Evolutionary conservation across 306 rosid species (phyloP).

Genomic region (Vigna nakashimae): DNA sequence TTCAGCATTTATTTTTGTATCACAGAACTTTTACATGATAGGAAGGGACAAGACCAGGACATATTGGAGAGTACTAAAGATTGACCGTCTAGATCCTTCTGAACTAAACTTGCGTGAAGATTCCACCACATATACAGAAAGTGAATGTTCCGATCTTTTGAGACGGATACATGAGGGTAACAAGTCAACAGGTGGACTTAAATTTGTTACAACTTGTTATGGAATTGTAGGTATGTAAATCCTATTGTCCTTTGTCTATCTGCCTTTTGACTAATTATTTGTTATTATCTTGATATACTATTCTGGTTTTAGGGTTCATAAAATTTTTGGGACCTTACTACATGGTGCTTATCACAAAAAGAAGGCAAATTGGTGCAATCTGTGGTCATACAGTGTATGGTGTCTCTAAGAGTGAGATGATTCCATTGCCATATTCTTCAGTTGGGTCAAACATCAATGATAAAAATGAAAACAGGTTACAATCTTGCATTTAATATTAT

Average conservation of each 20-base stretch:
- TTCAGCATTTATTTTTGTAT: slow-evolving; percentile 33
- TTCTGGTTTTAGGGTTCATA: slow-evolving; percentile 73
- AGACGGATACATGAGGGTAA: slow-evolving; percentile 93
- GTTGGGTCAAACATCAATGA: slow-evolving; percentile 68
- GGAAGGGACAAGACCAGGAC: slow-evolving; percentile 93
- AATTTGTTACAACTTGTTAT: slow-evolving; percentile 86
- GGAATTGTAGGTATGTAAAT: slow-evolving; percentile 86
- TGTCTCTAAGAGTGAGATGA: slow-evolving; percentile 86
- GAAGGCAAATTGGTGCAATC: slow-evolving; percentile 91
- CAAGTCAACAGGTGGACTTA: slow-evolving; percentile 89
- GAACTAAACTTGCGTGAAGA: slow-evolving; percentile 88
- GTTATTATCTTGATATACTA: slow-evolving; percentile 34
- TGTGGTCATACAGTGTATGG: slow-evolving; percentile 90
- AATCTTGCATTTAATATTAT: slow-evolving; percentile 51
- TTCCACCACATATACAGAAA: slow-evolving; percentile 74
- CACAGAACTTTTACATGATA: slow-evolving; percentile 92
- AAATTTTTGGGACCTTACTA: slow-evolving; percentile 95
- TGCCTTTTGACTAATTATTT: slow-evolving; percentile 33
- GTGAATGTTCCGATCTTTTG: slow-evolving; percentile 88
- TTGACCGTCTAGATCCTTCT: slow-evolving; percentile 76
- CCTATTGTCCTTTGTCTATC: slow-evolving; percentile 19
- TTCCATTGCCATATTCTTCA: slow-evolving; percentile 84
- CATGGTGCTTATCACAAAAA: slow-evolving; percentile 89
- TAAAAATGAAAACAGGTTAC: slow-evolving; percentile 91
- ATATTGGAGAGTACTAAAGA: slow-evolving; percentile 88